phyloP scores from a whole-genome alignment of 805 yeast genomes.

The Saccharomycopsis fodiens region DNA sequence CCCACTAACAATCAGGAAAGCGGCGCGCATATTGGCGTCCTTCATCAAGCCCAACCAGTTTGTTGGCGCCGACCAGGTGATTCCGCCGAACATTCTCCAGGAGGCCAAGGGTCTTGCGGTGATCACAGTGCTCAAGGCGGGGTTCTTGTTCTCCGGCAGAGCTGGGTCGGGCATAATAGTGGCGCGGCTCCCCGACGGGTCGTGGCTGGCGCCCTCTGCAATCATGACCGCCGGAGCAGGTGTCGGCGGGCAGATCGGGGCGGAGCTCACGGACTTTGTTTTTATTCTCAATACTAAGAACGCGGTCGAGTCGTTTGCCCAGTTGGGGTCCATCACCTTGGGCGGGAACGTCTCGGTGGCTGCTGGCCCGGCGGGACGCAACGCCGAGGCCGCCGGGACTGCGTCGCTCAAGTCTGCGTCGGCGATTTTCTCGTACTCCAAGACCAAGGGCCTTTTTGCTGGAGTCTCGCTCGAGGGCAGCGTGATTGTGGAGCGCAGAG shows the following conservation, averaged over 20 bases:
- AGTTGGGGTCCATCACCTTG: slow-evolving; percentile 85
- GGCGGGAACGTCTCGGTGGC: slow-evolving; percentile 96
- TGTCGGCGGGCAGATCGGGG: slow-evolving; percentile 96
- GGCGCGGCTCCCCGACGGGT: slow-evolving; percentile 88
- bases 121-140: slow-evolving; percentile 93
- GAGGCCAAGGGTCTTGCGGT: slow-evolving; percentile 91
- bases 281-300: slow-evolving; percentile 79
- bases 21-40: slow-evolving; percentile 83
- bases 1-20: slow-evolving; percentile 46
- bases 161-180: slow-evolving; percentile 97
- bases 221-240: slow-evolving; percentile 97
- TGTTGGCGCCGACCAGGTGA: slow-evolving; percentile 79
- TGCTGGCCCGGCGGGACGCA: slow-evolving; percentile 96
- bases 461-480: slow-evolving; percentile 98
- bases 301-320: slow-evolving; percentile 92
- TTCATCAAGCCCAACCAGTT: slow-evolving; percentile 93
- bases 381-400: slow-evolving; percentile 95
- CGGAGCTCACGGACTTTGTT: slow-evolving; percentile 93
- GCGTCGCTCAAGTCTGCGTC: slow-evolving; percentile 84
- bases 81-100: slow-evolving; percentile 80
- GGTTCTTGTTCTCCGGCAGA: slow-evolving; percentile 90
- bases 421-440: slow-evolving; percentile 88
- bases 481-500: slow-evolving; percentile 92
- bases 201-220: slow-evolving; percentile 98
- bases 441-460: slow-evolving; percentile 94